These are phyloP conservation scores for Malassezia psittaci DNA, from an alignment of 1,284 basidiomycete genomes.

Conservation along the genomic window DNA sequence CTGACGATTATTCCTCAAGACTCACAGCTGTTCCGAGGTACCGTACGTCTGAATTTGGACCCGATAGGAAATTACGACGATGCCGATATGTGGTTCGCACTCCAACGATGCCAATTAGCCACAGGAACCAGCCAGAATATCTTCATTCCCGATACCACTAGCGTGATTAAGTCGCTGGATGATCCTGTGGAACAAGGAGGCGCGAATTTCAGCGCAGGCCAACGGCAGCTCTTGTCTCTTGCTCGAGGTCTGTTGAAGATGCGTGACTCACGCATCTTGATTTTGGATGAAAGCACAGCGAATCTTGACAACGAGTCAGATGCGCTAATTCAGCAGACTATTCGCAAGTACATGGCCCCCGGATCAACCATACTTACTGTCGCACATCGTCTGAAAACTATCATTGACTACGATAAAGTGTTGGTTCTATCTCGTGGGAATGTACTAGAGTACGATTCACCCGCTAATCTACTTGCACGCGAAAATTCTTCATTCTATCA, in stretches of 20 bases:
- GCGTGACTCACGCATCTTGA: slow-evolving; percentile 52
- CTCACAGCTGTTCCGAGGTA: slow-evolving; percentile 50
- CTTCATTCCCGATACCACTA: slow-evolving; percentile 41
- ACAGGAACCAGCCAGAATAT: slow-evolving; percentile 5
- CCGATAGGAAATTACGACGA: slow-evolving; percentile 67
- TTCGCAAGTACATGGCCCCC: slow-evolving; percentile 48
- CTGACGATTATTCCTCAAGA: slow-evolving; percentile 85
- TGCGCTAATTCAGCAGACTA: slow-evolving; percentile 51
- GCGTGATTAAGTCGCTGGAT: slow-evolving; percentile 52
- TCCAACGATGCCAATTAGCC: slow-evolving; percentile 51
- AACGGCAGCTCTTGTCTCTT: slow-evolving; percentile 54
- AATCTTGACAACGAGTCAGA: slow-evolving; percentile 50
- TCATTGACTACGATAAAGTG: slow-evolving; percentile 55
- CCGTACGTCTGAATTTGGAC: slow-evolving; percentile 48
- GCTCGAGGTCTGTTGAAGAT: slow-evolving; percentile 53
- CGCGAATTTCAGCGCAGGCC: slow-evolving; percentile 52
- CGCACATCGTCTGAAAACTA: slow-evolving; percentile 60
- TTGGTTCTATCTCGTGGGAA: slow-evolving; percentile 54
- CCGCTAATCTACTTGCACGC: slow-evolving; percentile 54
- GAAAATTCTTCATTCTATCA: slow-evolving; percentile 28
- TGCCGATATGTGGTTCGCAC: slow-evolving; percentile 54
- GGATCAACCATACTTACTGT: slow-evolving; percentile 53
- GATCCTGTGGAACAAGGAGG: slow-evolving; percentile 52
- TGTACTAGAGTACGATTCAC: slow-evolving; percentile 70
- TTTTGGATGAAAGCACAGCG: slow-evolving; percentile 54